Evolutionary conservation across 768 basidiomycete genomes (phyloP).

Genomic region (Termitomyces sp.): DNA sequence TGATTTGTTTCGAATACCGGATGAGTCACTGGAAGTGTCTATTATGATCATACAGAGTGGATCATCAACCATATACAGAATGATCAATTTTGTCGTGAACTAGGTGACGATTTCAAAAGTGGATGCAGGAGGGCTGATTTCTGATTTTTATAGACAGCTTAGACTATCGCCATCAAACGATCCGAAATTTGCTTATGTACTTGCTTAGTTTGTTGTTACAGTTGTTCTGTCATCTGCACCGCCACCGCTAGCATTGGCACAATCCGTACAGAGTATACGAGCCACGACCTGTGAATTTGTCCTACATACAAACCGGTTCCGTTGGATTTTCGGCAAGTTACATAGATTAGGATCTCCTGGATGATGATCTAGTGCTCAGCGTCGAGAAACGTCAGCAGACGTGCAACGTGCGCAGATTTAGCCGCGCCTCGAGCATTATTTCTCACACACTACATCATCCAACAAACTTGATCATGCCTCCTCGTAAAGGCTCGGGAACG

Average conservation of each 20-base stretch:
- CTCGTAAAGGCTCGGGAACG: conserved; percentile 28
- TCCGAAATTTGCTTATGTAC: too few relatives aligned
- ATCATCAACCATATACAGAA: too few relatives aligned
- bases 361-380: background rate
- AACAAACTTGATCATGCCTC: conserved; percentile 23
- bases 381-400: background rate
- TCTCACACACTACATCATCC: conserved; percentile 11
- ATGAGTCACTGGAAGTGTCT: too few relatives aligned
- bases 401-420: background rate
- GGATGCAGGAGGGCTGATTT: too few relatives aligned
- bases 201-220: too few relatives aligned
- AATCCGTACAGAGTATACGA: background rate
- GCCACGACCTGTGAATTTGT: background rate
- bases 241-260: background rate
- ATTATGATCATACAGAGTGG: too few relatives aligned
- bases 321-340: background rate
- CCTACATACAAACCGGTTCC: background rate
- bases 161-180: too few relatives aligned
- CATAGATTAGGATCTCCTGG: background rate
- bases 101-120: too few relatives aligned
- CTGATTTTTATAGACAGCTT: too few relatives aligned
- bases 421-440: background rate
- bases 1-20: too few relatives aligned
- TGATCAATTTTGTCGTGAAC: too few relatives aligned
- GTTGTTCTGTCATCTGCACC: too few relatives aligned